Percentiles rank a stretch among this genome's conserved stretches.
These are phyloP conservation scores for Pseudoscleropodium purum DNA, from an alignment of 225 moss, liverwort and hornwort genomes.

Conservation along the genomic window DNA sequence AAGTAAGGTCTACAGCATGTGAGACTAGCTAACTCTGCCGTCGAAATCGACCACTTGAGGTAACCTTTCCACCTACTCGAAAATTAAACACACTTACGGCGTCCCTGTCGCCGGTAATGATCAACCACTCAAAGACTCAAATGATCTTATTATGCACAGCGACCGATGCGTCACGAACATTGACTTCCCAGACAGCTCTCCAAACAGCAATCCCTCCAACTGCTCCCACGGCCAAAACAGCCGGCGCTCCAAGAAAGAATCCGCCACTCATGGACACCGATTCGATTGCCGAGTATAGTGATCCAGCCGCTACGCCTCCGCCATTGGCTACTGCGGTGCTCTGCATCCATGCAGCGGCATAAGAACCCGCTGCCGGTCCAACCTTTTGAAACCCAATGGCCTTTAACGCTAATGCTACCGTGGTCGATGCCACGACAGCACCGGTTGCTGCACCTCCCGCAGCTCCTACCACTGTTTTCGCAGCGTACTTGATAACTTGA, in stretches of 20 bases:
- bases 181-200: neutral
- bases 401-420: accelerated
- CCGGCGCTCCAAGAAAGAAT: neutral
- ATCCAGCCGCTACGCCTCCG: neutral
- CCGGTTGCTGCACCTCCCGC: no score
- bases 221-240: neutral
- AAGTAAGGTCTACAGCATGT: no score
- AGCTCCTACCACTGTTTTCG: no score
- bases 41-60: no score
- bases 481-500: no score
- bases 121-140: neutral
- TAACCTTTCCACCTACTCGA: no score
- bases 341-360: neutral
- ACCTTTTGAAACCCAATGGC: neutral
- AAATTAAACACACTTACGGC: no score
- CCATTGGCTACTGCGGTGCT: neutral
- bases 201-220: neutral
- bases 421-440: neutral
- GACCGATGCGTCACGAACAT: neutral
- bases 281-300: neutral
- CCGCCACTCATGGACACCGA: neutral
- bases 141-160: neutral
- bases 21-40: no score
- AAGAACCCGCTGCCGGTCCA: neutral
- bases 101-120: no score